Evolutionary conservation across 1,284 basidiomycete genomes (phyloP).

Genomic region (Ustilago sp.): DNA sequence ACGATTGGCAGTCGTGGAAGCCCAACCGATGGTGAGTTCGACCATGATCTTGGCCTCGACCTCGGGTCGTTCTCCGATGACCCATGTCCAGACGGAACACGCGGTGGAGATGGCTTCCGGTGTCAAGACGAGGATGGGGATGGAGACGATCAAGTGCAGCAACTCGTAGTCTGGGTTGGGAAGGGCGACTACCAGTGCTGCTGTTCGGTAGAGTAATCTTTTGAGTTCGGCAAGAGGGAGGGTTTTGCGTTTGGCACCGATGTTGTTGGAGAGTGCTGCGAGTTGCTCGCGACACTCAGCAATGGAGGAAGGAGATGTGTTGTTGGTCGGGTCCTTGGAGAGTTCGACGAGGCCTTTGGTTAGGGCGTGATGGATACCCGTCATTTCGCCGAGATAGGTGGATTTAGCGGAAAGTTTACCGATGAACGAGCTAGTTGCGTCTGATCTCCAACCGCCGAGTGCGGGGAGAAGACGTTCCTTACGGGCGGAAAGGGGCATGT

Average conservation of each 20-base stretch:
- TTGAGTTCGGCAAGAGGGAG: slow-evolving; percentile 77
- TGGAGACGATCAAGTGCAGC: slow-evolving; percentile 84
- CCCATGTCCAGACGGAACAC: slow-evolving; percentile 96
- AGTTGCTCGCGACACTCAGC: slow-evolving; percentile 79
- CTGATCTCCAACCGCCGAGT: slow-evolving; percentile 68
- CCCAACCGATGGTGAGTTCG: slow-evolving; percentile 89
- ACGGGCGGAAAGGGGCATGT: slow-evolving; percentile 51
- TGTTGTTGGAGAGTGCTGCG: slow-evolving; percentile 76
- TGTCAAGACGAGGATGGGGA: slow-evolving; percentile 91
- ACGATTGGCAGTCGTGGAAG: slow-evolving; percentile 78
- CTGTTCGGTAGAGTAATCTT: slow-evolving; percentile 86
- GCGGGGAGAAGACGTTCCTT: slow-evolving; percentile 61
- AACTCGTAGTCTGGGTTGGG: slow-evolving; percentile 81
- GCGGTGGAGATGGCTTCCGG: slow-evolving; percentile 86
- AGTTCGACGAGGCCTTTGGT: slow-evolving; percentile 73
- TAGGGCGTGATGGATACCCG: slow-evolving; percentile 79
- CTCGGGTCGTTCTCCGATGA: slow-evolving; percentile 86
- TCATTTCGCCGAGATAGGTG: slow-evolving; percentile 77
- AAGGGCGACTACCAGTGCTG: slow-evolving; percentile 71
- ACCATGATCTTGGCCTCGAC: slow-evolving; percentile 82
- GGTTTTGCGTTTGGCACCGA: slow-evolving; percentile 18
- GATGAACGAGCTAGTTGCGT: slow-evolving; percentile 63
- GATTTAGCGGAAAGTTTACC: slow-evolving; percentile 62
- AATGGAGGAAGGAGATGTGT: slow-evolving; percentile 74
- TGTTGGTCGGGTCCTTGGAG: slow-evolving; percentile 75